Evolutionary conservation across 2,329 filamentous ascomycete species (phyloP), one percentile per base, ranked within the genome.

Genomic region (Xylariaceae sp.): DNA sequence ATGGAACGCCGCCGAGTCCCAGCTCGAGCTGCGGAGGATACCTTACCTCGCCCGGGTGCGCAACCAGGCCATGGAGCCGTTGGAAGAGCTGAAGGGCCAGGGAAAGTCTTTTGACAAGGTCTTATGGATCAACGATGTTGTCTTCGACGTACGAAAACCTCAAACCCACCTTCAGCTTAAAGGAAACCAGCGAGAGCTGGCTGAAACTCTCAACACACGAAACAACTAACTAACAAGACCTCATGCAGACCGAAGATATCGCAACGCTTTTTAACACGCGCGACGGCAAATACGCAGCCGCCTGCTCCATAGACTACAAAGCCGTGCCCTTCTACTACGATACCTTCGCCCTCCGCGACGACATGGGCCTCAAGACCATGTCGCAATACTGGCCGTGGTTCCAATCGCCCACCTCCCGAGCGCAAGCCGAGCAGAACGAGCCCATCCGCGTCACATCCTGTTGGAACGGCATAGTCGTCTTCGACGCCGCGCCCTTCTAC

Each of bases 21-120:
- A 69, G 44, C 78, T 69, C 54, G 79, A 82, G 54, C 60, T 85
- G 53, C 67, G 85, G 37, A 74, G 85, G 27, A 86, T 88, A 55
- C 82, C 83, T 0, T 88, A 85, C 60, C 71, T 88, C 22, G 75
- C 85, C 1, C 69, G 69, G 6, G 63, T 85, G 41, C 76, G 85
- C 29, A 88, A 89, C 64, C 64, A 71, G 51, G 77, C 77, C 11
- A 69, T 88, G 62, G 67, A 76, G 51, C 82, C 82, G 2, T 61
- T 88, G 49, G 65, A 68, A 32, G 67, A 73, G 37, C 59, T 83
- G 36, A 64, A 71, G 10, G 61, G 61, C 21, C 62, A 74, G 40
- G 79, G 78, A n/a, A 61, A 59, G 25, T 58, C 48, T 14, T 83
- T 79, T 50, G 77, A 81, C 57, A 74, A 73, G 52, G 65, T 83